These are phyloP conservation scores for Stemphylium vesicarium DNA, from an alignment of 2,329 filamentous ascomycete species.

Conservation along the genomic window DNA sequence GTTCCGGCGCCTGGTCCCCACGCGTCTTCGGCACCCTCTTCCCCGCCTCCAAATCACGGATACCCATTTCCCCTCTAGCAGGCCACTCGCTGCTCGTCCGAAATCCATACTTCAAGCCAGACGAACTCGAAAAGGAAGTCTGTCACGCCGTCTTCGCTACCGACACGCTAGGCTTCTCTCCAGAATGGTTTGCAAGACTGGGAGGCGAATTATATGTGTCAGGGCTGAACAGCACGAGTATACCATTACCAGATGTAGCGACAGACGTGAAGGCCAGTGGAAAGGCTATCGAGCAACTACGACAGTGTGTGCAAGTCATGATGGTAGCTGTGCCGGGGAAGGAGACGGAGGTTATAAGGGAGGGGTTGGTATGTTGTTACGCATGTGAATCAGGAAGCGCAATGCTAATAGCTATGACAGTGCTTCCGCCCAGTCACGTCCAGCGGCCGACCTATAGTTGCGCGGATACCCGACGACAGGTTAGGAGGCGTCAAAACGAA, in stretches of 20 bases:
- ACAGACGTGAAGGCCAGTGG: constrained; percentile 58
- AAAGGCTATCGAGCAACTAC: constrained; percentile 58
- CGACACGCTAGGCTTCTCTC: constrained; percentile 64
- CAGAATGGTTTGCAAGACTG: constrained; percentile 72
- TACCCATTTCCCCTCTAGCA: constrained; percentile 68
- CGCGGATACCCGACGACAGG: constrained; percentile 61
- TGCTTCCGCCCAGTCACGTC: constrained; percentile 76
- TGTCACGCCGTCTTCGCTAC: constrained; percentile 75
- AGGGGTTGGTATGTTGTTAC: constrained; percentile 57
- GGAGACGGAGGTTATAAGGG: constrained; percentile 67
- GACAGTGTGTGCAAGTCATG: constrained; percentile 56
- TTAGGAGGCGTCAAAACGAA: constrained; percentile 60
- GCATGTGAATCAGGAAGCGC: neutral
- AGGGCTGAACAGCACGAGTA: constrained; percentile 68
- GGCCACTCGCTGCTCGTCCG: constrained; percentile 75
- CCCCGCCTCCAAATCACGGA: constrained; percentile 56
- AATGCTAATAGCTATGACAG: constrained; percentile 18
- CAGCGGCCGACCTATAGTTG: constrained; percentile 68
- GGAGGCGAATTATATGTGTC: constrained; percentile 75
- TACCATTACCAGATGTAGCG: constrained; percentile 66
- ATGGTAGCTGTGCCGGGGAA: constrained; percentile 54
- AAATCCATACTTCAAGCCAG: constrained; percentile 60
- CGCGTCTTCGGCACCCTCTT: constrained; percentile 71
- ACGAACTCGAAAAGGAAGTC: constrained; percentile 52
- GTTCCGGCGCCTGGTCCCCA: constrained; percentile 75